Base-by-base conservation (phyloP, 2,329 filamentous ascomycete species). In the Verticillium tricorpus region DNA sequence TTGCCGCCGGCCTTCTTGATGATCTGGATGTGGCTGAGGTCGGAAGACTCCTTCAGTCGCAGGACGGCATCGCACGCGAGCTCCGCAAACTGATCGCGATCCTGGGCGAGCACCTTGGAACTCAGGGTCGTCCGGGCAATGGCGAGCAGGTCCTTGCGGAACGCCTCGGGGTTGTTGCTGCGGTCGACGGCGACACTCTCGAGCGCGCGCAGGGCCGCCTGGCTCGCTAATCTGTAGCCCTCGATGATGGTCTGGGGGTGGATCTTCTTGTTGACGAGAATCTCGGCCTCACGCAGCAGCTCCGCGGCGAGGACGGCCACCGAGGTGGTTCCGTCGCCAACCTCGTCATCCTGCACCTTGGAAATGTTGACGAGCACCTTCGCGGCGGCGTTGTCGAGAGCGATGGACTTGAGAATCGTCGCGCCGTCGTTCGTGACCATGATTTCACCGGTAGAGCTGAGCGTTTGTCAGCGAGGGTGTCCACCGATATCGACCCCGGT, bases 1-100 rank as follows among this genome's bases (percentile, higher is more conserved):
- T 98, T 99, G 70, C 95, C 95, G 69, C 95, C 95, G 2, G 94
- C 90, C 84, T 99, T 99, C 85, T 99, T 99, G 82, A 99, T 99
- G 72, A 99, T 93, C 78, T 99, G 95, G 68, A 99, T 99, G 74
- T 98, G 93, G 75, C 91, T 97, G 60, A 99, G 87, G 76, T 99
- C 95, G 62, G 91, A 92, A 2, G 93, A 96, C 62, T 91, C 91
- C 76, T 92, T 92, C 72, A 99, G 85, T 67, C 96, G 88, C 63
- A 98, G 83, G 3, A 99, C 91, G 40, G 95, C 95, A 69, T 98
- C 93, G 67, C 91, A 91, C 19, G 95, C 95, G 57, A 99, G 85
- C 74, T 89, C 85, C 62, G 95, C 87, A 72, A 99, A 99, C 73
- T 98, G 91, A 65, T 93, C 87, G 67, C 93, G 88, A 78, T 99